These are phyloP conservation scores for Forsythia suspensa DNA, from an alignment of 257 asterid genomes.

Conservation along the genomic window DNA sequence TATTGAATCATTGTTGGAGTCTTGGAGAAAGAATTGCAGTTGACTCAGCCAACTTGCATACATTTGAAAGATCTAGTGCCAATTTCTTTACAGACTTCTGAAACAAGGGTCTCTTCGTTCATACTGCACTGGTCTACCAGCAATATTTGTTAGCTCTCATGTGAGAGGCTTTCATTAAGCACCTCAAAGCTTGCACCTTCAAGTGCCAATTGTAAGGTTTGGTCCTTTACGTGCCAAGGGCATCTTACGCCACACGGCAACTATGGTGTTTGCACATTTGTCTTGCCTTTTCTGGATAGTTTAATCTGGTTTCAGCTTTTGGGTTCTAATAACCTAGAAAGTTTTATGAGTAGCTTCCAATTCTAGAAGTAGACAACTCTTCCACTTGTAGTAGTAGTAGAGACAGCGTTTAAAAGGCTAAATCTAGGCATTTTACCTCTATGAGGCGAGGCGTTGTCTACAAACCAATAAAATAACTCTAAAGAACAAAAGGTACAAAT, in stretches of 20 bases:
- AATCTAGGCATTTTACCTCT: neutral
- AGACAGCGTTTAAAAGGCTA: neutral
- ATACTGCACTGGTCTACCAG: slow-evolving; percentile 13
- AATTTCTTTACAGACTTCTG: slow-evolving; percentile 13
- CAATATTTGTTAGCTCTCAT: neutral
- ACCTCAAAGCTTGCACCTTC: neutral
- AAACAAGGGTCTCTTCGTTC: slow-evolving; percentile 12
- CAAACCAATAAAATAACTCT: no score
- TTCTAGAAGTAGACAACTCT: neutral
- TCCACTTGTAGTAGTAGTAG: no score
- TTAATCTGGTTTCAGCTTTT: neutral
- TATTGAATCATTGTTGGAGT: neutral
- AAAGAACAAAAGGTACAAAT: no score
- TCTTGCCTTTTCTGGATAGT: neutral
- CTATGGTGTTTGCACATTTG: neutral
- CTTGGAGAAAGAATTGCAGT: neutral
- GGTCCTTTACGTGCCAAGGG: neutral
- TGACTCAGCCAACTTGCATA: neutral
- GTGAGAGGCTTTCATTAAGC: neutral
- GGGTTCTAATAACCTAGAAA: neutral
- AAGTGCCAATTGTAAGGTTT: neutral
- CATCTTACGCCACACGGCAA: neutral
- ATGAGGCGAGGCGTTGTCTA: neutral
- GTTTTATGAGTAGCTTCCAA: neutral
- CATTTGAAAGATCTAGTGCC: neutral